A percentile compares a stretch with the other conserved stretches of the same genome.
These are phyloP conservation scores for Eucalyptus cloeziana DNA, from an alignment of 345 rosid genomes.

Conservation along the genomic window DNA sequence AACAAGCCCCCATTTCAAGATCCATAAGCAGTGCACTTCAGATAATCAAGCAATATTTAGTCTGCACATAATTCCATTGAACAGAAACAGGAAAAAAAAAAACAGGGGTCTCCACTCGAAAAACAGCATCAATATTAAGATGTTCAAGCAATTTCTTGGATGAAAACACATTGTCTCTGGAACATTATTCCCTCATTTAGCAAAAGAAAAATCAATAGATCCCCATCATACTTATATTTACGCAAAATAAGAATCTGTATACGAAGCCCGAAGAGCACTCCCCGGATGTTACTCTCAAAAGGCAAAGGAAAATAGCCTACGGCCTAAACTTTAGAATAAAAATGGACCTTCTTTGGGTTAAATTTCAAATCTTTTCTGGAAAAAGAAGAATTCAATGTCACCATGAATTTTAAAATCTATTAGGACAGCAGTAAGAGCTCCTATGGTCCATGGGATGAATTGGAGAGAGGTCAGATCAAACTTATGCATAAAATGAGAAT, in stretches of 20 bases:
- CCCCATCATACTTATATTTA: neutral
- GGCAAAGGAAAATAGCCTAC: neutral
- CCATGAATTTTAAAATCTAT: neutral
- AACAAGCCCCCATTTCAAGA: neutral
- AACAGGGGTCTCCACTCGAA: neutral
- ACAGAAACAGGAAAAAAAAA: neutral
- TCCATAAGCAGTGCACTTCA: neutral
- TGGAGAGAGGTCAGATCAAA: neutral
- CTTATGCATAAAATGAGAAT: neutral
- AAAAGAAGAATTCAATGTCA: neutral
- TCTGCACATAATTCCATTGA: neutral
- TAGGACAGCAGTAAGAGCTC: neutral
- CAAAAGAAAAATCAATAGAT: neutral
- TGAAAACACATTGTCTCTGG: neutral
- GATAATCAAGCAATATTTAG: neutral
- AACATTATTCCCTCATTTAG: neutral
- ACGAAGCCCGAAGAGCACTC: neutral
- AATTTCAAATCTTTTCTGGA: neutral
- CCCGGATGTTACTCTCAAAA: neutral
- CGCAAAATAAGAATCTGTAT: neutral
- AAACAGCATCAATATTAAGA: neutral
- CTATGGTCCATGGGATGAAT: neutral
- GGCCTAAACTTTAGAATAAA: neutral
- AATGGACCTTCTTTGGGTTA: neutral
- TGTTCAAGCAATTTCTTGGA: neutral